Conservation (phyloP, 305 asterid species). For the Rubia peregrina region DNA sequence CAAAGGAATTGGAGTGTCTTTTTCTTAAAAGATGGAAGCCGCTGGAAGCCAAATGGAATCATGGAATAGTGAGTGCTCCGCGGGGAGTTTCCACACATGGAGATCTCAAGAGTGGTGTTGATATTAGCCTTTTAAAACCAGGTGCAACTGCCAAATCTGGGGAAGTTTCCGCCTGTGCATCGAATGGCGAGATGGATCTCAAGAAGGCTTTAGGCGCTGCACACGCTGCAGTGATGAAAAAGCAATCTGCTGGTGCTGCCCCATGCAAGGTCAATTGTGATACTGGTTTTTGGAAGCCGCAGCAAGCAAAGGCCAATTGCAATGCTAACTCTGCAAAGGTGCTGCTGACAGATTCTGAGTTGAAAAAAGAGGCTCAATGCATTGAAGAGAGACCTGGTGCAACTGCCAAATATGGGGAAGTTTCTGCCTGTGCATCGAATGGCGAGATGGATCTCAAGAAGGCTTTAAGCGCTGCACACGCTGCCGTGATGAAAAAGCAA, state of each 20-base stretch:
- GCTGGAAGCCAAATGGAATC: constrained; percentile 39
- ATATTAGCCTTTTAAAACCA: constrained; percentile 12
- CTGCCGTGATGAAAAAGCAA: constrained; percentile 30
- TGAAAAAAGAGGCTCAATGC: constrained; percentile 32
- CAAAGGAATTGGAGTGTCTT: constrained; percentile 34
- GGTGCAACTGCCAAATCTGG: constrained; percentile 16
- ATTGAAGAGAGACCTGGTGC: constrained; percentile 24
- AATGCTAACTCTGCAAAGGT: constrained; percentile 44
- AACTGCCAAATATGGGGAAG: constrained; percentile 35
- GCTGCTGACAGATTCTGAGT: constrained; percentile 37
- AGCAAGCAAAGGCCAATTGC: constrained; percentile 33
- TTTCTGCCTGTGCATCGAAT: constrained; percentile 27
- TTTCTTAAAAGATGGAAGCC: constrained; percentile 54
- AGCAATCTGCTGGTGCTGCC: no score
- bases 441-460: constrained; percentile 43
- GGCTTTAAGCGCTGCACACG: constrained; percentile 79
- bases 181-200: constrained; percentile 37
- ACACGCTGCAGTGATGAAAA: constrained; percentile 47
- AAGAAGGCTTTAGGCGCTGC: constrained; percentile 72
- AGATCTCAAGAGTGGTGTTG: constrained; percentile 20
- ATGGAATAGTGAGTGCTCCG: constrained; percentile 20
- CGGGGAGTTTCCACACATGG: constrained; percentile 16
- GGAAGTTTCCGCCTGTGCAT: constrained; percentile 42
- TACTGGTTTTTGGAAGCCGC: constrained; percentile 32
- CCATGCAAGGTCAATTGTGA: no score